Evolutionary conservation across 2,329 filamentous ascomycete species (phyloP).

Genomic region (Stemphylium lycopersici): DNA sequence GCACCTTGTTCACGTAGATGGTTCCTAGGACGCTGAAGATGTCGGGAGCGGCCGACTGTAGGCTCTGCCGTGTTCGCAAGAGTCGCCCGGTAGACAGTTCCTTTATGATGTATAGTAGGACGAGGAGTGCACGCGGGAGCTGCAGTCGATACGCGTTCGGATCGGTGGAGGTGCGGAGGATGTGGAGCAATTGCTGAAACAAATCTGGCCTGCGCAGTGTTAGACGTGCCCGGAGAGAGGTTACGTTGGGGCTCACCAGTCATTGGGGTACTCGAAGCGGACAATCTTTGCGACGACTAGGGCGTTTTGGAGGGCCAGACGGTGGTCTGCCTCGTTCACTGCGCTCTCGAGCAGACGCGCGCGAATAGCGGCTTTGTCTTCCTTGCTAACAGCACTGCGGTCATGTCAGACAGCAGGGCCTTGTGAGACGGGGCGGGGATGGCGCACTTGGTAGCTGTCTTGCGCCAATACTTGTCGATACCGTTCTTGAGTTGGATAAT

Average conservation of each 20-base stretch:
- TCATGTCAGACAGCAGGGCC: constrained; percentile 13
- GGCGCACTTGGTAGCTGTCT: constrained; percentile 69
- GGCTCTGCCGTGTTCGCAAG: constrained; percentile 72
- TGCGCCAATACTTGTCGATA: constrained; percentile 93
- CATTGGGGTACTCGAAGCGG: constrained; percentile 83
- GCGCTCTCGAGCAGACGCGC: constrained; percentile 76
- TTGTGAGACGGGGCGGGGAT: neutral
- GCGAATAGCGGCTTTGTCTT: constrained; percentile 80
- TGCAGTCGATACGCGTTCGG: constrained; percentile 66
- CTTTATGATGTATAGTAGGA: constrained; percentile 86
- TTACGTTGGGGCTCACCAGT: constrained; percentile 65
- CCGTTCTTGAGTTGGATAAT: constrained; percentile 97
- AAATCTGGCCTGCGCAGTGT: constrained; percentile 44
- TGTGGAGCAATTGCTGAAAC: constrained; percentile 52
- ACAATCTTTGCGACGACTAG: constrained; percentile 86
- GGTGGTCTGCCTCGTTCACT: constrained; percentile 74
- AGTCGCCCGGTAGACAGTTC: constrained; percentile 84
- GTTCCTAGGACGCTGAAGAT: constrained; percentile 79
- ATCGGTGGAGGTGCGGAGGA: constrained; percentile 64
- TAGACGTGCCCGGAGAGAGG: constrained; percentile 8
- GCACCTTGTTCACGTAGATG: constrained; percentile 78
- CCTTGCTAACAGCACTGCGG: constrained; percentile 62
- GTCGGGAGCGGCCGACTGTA: constrained; percentile 81
- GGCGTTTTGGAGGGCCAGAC: constrained; percentile 85
- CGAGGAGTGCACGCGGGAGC: constrained; percentile 73